A percentile compares a stretch with the other conserved stretches of the same genome.
phyloP scores from a whole-genome alignment of 2,329 filamentous ascomycete genomes.

The Thielaviopsis cerberus region DNA sequence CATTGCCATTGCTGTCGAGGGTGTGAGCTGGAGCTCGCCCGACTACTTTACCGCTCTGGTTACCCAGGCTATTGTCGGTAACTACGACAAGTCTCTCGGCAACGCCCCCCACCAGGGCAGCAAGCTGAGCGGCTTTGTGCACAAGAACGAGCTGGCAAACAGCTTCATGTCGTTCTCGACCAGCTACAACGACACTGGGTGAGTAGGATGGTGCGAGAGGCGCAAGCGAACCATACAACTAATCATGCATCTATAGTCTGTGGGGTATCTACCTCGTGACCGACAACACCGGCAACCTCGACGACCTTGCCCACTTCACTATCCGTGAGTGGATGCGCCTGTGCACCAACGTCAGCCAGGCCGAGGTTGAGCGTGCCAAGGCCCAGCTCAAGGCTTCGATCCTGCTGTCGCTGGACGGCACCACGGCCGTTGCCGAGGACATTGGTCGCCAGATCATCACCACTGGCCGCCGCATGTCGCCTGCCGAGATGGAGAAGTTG shows the following conservation, averaged over 20 bases:
- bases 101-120: conserved; percentile 93
- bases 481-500: conserved; percentile 83
- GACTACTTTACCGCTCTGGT: conserved; percentile 98
- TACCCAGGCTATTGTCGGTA: conserved; percentile 94
- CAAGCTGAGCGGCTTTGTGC: conserved; percentile 89
- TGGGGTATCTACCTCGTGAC: conserved; percentile 99
- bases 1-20: conserved; percentile 95
- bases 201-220: too few species aligned
- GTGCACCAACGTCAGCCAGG: conserved; percentile 67
- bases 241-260: conserved; percentile 54
- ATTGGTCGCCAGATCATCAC: conserved; percentile 97
- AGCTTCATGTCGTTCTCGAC: conserved; percentile 99
- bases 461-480: conserved; percentile 76
- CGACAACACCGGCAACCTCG: conserved; percentile 69
- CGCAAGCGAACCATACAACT: too few species aligned
- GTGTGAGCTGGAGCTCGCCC: conserved; percentile 97
- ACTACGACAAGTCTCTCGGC: conserved; percentile 98
- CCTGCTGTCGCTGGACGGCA: conserved; percentile 89
- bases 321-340: conserved; percentile 96
- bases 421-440: conserved; percentile 91
- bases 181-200: conserved; percentile 98
- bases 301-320: conserved; percentile 95
- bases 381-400: conserved; percentile 97
- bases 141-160: conserved; percentile 90
- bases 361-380: conserved; percentile 96